Evolutionary conservation across 176 grass and related monocot genomes (phyloP), one percentile per base, ranked within the genome.

Genomic region (Avena eriantha): DNA sequence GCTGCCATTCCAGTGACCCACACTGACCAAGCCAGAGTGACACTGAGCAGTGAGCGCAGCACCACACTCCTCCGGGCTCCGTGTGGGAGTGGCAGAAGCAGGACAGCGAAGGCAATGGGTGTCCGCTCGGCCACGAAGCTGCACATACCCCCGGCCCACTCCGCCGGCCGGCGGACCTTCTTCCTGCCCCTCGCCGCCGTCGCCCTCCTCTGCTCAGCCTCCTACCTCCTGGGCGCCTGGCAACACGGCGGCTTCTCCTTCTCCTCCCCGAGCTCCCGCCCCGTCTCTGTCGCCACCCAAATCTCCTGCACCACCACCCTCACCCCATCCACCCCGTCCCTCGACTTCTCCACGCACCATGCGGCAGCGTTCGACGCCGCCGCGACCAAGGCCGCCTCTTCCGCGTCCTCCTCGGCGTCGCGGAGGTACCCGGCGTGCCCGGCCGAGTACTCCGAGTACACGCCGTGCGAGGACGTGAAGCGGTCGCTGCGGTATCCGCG

Each of bases 381-480:
- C 10, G 10, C 39, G 10, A 10, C 73, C 48, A 4, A 4, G 48
- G 78, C 17, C 13, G 1, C 47, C 16, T 33, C 50, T 6, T n/a
- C 80, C 15, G 33, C 87, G 12, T 23, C 66, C 46, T 35, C 88
- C 63, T 8, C 64, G 11, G 53, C 83, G 50, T 21, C 51, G 76
- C 83, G 68, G 65, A 50, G 74, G 50, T 94, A 91, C 79, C 75
- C 39, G 29, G 73, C 90, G 15, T 98, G 96, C 81, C 24, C 88
- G 17, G 69, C 47, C 77, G 91, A 84, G 87, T 98, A 88, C 87
- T 94, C 96, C 0, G 96, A 98, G 90, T 98, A 98, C 86, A 98
- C 96, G 39, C 96, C 93, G 65, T 98, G 96, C 75, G 93, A 98
- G 88, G 96, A 95, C 82, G 87, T 91, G 77, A 89, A 79, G 81